Percentiles rank a stretch among this genome's conserved stretches.
These are phyloP conservation scores for Poteriospumella lacustris DNA, from an alignment of 108 stramenopile species.

Conservation along the genomic window DNA sequence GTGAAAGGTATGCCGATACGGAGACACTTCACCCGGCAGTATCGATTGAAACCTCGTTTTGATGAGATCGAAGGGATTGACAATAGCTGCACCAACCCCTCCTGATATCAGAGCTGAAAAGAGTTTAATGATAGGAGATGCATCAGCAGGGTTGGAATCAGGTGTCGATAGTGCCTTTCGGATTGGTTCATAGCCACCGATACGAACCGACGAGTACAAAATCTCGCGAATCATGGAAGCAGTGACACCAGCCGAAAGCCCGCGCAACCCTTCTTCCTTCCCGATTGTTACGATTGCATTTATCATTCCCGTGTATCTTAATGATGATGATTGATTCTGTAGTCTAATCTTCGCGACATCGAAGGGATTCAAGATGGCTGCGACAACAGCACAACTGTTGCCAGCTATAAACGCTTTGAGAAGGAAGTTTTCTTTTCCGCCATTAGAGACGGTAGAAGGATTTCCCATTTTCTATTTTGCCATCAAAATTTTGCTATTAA, in stretches of 20 bases:
- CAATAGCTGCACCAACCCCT: slow-evolving; percentile 1
- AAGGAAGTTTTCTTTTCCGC: not conserved
- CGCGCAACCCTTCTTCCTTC: not conserved
- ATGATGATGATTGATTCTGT: not conserved
- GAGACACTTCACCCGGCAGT: not conserved
- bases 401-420: not conserved
- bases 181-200: slow-evolving; percentile 17
- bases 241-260: not conserved
- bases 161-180: not conserved
- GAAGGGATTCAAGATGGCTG: not conserved
- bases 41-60: slow-evolving; percentile 13
- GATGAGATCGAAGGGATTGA: slow-evolving; percentile 1
- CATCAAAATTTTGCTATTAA: no score
- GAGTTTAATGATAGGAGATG: not conserved
- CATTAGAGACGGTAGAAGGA: no score
- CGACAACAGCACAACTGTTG: not conserved
- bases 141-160: not conserved
- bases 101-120: not conserved
- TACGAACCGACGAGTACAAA: not conserved
- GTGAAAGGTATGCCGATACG: not conserved
- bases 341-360: not conserved
- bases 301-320: not conserved
- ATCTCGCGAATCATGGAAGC: not conserved
- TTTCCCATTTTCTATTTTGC: no score
- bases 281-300: not conserved